Conservation (phyloP, 345 rosid species). For the Linum usitatissimum region DNA sequence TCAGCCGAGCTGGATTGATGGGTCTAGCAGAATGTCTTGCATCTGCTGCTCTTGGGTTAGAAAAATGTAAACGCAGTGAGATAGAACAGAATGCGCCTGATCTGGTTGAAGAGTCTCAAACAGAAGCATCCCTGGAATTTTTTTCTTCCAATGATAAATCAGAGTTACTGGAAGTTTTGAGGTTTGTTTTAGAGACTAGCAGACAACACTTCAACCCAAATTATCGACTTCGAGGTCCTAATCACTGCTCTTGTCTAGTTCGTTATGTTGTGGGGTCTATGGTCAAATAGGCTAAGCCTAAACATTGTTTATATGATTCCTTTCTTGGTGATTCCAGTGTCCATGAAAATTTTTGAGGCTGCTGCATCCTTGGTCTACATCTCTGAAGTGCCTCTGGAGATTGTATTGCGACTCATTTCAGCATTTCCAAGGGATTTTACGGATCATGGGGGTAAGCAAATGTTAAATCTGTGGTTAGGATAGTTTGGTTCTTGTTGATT, state of each 20-base stretch:
- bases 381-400: slow-evolving; percentile 53
- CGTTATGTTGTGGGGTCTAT: slow-evolving; percentile 6
- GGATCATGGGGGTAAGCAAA: slow-evolving; percentile 59
- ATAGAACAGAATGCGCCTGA: slow-evolving; percentile 19
- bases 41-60: slow-evolving; percentile 43
- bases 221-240: slow-evolving; percentile 77
- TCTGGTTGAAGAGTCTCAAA: slow-evolving; percentile 16
- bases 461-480: neutral
- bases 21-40: slow-evolving; percentile 70
- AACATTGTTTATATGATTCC: slow-evolving; percentile 5
- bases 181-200: slow-evolving; percentile 81
- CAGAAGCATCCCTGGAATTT: slow-evolving; percentile 22
- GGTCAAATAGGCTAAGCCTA: slow-evolving; percentile 1
- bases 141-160: slow-evolving; percentile 24
- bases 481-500: neutral
- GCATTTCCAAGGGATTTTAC: slow-evolving; percentile 72
- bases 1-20: slow-evolving; percentile 90
- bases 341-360: slow-evolving; percentile 52
- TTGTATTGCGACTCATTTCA: slow-evolving; percentile 59
- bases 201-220: slow-evolving; percentile 87
- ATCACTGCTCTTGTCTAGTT: slow-evolving; percentile 18
- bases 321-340: slow-evolving; percentile 34
- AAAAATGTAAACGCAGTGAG: slow-evolving; percentile 18
- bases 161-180: slow-evolving; percentile 51
- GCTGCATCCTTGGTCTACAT: slow-evolving; percentile 44